Evolutionary conservation across 257 asterid species (phyloP).

Genomic region (Osmanthus fragrans): DNA sequence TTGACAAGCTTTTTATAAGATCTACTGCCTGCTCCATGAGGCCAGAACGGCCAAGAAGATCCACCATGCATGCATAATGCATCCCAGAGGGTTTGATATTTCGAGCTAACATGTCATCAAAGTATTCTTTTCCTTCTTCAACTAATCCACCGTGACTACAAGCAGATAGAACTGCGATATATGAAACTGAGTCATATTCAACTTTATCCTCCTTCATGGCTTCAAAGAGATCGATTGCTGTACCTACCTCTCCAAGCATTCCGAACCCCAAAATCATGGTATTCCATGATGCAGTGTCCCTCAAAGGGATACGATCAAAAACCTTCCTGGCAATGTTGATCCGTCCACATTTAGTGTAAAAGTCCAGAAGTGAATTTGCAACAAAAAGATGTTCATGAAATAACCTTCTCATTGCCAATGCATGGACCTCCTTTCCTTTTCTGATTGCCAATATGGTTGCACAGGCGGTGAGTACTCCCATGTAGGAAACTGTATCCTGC

Average conservation of each 20-base stretch:
- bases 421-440: constrained; percentile 74
- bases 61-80: constrained; percentile 89
- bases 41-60: constrained; percentile 76
- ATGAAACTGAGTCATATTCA: constrained; percentile 54
- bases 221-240: constrained; percentile 61
- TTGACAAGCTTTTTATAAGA: constrained; percentile 44
- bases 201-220: constrained; percentile 53
- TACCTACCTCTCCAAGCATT: constrained; percentile 57
- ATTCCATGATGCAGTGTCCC: constrained; percentile 74
- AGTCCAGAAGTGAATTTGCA: constrained; percentile 68
- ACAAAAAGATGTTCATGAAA: constrained; percentile 56
- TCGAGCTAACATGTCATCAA: constrained; percentile 51
- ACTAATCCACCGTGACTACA: constrained; percentile 77
- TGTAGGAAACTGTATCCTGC: constrained; percentile 54
- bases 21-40: constrained; percentile 55
- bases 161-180: constrained; percentile 63
- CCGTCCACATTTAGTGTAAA: constrained; percentile 65
- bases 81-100: constrained; percentile 57
- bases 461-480: constrained; percentile 77
- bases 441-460: constrained; percentile 58
- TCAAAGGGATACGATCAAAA: constrained; percentile 45
- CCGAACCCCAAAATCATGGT: constrained; percentile 77
- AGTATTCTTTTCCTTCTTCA: constrained; percentile 47
- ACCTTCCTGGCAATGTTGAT: constrained; percentile 50
- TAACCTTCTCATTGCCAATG: constrained; percentile 50